Evolutionary conservation across 116 monocot genomes (phyloP).

Genomic region (Trichopus zeylanicus): DNA sequence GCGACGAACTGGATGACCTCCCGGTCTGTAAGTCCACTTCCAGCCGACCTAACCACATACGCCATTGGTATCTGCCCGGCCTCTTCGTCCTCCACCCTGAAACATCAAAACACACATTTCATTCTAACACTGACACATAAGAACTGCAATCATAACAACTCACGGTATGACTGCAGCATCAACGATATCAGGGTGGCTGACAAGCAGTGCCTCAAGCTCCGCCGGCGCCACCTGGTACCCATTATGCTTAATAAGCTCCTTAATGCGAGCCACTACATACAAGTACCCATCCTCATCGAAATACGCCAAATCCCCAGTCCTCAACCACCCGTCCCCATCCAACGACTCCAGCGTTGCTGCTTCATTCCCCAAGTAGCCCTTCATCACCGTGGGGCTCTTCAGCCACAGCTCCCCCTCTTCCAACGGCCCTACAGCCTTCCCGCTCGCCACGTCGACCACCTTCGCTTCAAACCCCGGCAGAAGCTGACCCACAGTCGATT

Average conservation of each 20-base stretch:
- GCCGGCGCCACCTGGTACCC: slow-evolving; percentile 30
- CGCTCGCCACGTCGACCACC: slow-evolving; percentile 18
- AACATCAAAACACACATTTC: background rate
- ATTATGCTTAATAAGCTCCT: slow-evolving; percentile 30
- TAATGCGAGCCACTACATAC: slow-evolving; percentile 23
- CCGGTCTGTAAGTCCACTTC: slow-evolving; percentile 9
- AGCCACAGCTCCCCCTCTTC: slow-evolving; percentile 30
- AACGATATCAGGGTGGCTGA: slow-evolving; percentile 25
- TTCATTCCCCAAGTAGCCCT: slow-evolving; percentile 2
- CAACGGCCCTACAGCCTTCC: slow-evolving; percentile 2
- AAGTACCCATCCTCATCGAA: slow-evolving; percentile 24
- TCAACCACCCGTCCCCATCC: slow-evolving; percentile 17
- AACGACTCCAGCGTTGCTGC: slow-evolving; percentile 11
- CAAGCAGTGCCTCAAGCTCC: slow-evolving; percentile 32
- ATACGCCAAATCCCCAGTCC: slow-evolving; percentile 27
- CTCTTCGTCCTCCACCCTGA: slow-evolving; percentile 24
- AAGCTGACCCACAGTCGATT: slow-evolving; percentile 14
- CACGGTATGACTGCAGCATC: slow-evolving; percentile 39
- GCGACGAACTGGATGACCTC: slow-evolving; percentile 28
- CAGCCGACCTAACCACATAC: slow-evolving; percentile 26
- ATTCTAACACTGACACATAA: background rate
- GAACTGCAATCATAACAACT: slow-evolving; percentile 1
- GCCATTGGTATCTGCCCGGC: slow-evolving; percentile 31
- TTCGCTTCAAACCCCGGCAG: slow-evolving; percentile 17
- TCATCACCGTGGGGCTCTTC: slow-evolving; percentile 19